Evolutionary conservation across 1,284 basidiomycete species (phyloP), one percentile per base, ranked within the genome.

Genomic region (Sporisorium sorghi): DNA sequence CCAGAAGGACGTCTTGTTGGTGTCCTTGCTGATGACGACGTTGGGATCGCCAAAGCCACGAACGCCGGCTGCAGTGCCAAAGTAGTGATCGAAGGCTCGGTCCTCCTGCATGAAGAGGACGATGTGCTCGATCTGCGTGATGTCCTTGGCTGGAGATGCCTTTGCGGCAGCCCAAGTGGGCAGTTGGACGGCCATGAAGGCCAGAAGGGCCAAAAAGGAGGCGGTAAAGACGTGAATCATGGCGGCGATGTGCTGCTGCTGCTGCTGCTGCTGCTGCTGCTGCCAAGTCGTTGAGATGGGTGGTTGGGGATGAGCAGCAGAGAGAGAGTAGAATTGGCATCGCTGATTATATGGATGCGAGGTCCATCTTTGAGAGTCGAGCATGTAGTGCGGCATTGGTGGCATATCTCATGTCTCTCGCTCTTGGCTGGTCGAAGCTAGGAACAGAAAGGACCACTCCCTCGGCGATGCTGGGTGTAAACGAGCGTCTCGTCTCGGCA

Each of bases 31-130:
- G 33, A 81, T 64, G 42, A 68, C 70, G 15, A 77, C 75, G 50
- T 81, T 81, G 17, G 79, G 79, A 42, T 81, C 79, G n/a, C 57
- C 61, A 62, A 81, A 81, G 23, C 79, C 79, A 54, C 79, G 70
- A 30, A 79, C 68, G 48, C 79, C 79, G 3, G 68, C 71, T 58
- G 79, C 72, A 9, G 79, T 73, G 9, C 73, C 73, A 57, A 80
- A 81, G 57, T 81, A 81, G 63, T 81, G 79, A 50, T 81, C 79
- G 43, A 81, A 81, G 21, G 79, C 76, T n/a, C 79, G 57, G 62
- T 81, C 81, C 60, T 81, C 79, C 52, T 82, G 80, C 80, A 82
- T 82, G 55, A 75, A 75, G 15, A 75, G 47, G n/a, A 75, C 62
- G 32, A 75, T 63, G 57, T 75, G 72, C 52, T 75, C 55, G 33